phyloP scores from a whole-genome alignment of 2,329 filamentous ascomycete genomes.

The Colletotrichum agaves region DNA sequence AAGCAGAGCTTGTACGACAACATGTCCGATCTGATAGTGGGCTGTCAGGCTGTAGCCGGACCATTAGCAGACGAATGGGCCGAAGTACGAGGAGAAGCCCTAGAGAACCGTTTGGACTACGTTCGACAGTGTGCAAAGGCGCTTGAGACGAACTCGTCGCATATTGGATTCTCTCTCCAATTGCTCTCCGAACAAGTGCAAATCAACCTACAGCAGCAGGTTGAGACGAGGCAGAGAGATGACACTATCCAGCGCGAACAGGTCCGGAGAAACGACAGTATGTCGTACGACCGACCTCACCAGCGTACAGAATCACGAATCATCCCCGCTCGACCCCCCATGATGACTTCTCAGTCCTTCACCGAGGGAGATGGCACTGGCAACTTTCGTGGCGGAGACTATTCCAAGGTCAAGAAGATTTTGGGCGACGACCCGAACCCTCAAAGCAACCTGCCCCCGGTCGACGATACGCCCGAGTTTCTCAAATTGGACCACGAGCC shows the following conservation, averaged over 20 bases:
- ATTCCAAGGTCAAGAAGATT: conserved; percentile 73
- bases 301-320: conserved; percentile 66
- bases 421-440: conserved; percentile 72
- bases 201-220: conserved; percentile 60
- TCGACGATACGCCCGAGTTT: conserved; percentile 85
- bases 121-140: conserved; percentile 82
- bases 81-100: conserved; percentile 86
- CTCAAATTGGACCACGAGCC: conserved; percentile 87
- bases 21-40: conserved; percentile 86
- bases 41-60: conserved; percentile 90
- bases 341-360: conserved; percentile 71
- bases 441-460: conserved; percentile 56
- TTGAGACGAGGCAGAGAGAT: conserved; percentile 55
- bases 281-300: conserved; percentile 66
- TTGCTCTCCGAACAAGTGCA: conserved; percentile 85
- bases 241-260: conserved; percentile 60
- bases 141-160: conserved; percentile 85
- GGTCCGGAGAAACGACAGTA: conserved; percentile 67
- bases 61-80: conserved; percentile 96
- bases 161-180: conserved; percentile 89
- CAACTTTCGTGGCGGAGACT: conserved; percentile 68
- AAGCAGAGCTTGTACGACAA: conserved; percentile 96
- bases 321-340: conserved; percentile 54
- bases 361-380: conserved; percentile 67
- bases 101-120: conserved; percentile 86